Evolutionary conservation across 257 asterid genomes (phyloP), one percentile per base, ranked within the genome.

Genomic region (Solanum paucissectum): DNA sequence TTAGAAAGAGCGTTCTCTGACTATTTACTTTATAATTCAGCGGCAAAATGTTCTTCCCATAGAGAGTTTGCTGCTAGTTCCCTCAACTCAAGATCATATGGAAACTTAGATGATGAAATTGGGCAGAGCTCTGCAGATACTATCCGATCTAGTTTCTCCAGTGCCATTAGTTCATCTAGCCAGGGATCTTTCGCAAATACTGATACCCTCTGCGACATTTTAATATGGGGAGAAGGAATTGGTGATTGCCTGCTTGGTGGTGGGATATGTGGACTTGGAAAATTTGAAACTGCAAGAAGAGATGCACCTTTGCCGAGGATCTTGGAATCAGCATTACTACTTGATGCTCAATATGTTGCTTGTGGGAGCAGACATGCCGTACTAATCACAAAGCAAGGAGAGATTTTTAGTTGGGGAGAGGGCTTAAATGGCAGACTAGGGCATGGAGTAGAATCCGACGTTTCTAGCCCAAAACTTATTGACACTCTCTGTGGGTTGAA

Each of bases 321-420:
- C 87, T 88, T 95, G 87, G 95, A 93, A 89, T 93, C 95, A 86
- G 90, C 96, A 37, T 87, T 91, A 7, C 88, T 89, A 75, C 93
- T 92, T 46, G 97, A 93, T 81, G 90, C 93, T 87, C 92, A 87
- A 85, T 86, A 74, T 86, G 89, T 95, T 87, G 91, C 94, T 87
- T 93, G 94, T 88, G 98, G 98, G 52, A 89, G 92, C 34, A 88
- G 89, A 82, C 97, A 95, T 88, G 95, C 95, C 86, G 90, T 90
- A 37, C 75, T 94, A 75, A 86, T 94, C 89, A 93, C 95, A 66
- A 94, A 91, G 90, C 94, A 91, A 82, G 96, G 98, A 29, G 93
- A 92, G 73, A 88, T 91, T 40, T 94, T 92, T 85, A 94, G 94
- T 86, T 95, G 98, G 98, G 98, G 98, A 68, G 95, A 92, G 86